phyloP scores from a whole-genome alignment of 805 yeast genomes.

The Suhomyces pyralidae region DNA sequence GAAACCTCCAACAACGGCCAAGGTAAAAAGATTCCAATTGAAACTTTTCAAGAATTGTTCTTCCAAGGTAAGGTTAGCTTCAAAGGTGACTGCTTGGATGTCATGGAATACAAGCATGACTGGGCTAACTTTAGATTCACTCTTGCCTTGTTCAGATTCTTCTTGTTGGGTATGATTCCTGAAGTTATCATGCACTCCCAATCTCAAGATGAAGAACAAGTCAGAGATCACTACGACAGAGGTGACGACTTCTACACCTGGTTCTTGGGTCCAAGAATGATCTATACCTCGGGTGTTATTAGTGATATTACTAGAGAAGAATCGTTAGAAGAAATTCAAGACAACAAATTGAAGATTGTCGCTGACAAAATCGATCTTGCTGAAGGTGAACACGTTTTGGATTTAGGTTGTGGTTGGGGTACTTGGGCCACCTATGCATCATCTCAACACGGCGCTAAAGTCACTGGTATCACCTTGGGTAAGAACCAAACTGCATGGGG shows the following conservation, averaged over 20 bases:
- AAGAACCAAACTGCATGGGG: slow-evolving; percentile 91
- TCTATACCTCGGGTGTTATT: slow-evolving; percentile 85
- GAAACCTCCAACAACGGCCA: slow-evolving; percentile 49
- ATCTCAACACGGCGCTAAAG: slow-evolving; percentile 75
- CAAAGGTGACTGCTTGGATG: slow-evolving; percentile 84
- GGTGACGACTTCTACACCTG: slow-evolving; percentile 94
- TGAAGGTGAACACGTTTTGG: slow-evolving; percentile 72
- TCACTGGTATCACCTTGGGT: slow-evolving; percentile 88
- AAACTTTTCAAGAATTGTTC: slow-evolving; percentile 85
- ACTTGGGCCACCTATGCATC: slow-evolving; percentile 84
- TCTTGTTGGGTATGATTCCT: slow-evolving; percentile 84
- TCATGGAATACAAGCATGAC: slow-evolving; percentile 84
- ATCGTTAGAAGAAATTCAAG: slow-evolving; percentile 77
- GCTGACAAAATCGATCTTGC: slow-evolving; percentile 80
- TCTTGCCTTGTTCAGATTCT: slow-evolving; percentile 68
- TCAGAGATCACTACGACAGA: slow-evolving; percentile 91
- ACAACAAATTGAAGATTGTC: slow-evolving; percentile 81
- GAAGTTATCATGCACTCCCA: slow-evolving; percentile 89
- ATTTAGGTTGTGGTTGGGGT: slow-evolving; percentile 96
- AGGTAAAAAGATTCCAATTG: slow-evolving; percentile 80
- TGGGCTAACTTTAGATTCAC: slow-evolving; percentile 87
- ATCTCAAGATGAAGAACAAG: slow-evolving; percentile 95
- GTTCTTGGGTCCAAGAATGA: slow-evolving; percentile 94
- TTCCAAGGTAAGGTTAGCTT: slow-evolving; percentile 81
- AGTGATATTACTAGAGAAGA: slow-evolving; percentile 58